Conservation (phyloP, 805 yeast genomes). For the Schwanniomyces sp. region DNA sequence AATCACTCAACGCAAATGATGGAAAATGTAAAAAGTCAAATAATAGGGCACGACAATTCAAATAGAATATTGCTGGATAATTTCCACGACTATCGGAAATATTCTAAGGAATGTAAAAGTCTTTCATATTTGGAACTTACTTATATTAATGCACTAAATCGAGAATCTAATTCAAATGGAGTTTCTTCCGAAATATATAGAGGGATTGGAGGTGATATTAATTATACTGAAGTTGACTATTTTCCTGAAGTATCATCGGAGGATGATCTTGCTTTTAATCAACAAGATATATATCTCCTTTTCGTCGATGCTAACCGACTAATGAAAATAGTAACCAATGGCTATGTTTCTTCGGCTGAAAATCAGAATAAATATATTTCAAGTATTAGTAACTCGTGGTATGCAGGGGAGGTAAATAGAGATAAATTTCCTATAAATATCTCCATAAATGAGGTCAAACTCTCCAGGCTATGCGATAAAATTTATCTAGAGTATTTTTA, state of each 20-base stretch:
- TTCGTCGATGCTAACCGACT: slow-evolving; percentile 40
- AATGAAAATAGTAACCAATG: slow-evolving; percentile 33
- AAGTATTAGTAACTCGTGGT: background rate
- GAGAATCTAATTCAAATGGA: background rate
- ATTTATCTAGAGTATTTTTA: slow-evolving; percentile 36
- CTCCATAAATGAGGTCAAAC: slow-evolving; percentile 26
- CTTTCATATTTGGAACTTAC: background rate
- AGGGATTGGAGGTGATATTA: background rate
- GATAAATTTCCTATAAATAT: slow-evolving; percentile 22
- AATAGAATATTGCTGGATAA: background rate
- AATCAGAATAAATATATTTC: background rate
- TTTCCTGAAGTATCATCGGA: background rate
- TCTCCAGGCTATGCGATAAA: slow-evolving; percentile 25
- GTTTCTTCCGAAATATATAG: background rate
- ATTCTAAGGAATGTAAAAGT: background rate
- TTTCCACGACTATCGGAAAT: no score
- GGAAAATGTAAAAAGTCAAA: background rate
- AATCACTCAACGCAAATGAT: background rate
- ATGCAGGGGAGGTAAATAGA: background rate
- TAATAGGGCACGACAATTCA: background rate
- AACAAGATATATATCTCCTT: slow-evolving; percentile 33
- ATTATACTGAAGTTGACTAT: background rate
- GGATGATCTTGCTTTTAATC: slow-evolving; percentile 7
- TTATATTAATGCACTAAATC: no score
- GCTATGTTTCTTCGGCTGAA: slow-evolving; percentile 3